These are phyloP conservation scores for Zizania latifolia DNA, from an alignment of 176 grass and related monocot species.

Conservation along the genomic window DNA sequence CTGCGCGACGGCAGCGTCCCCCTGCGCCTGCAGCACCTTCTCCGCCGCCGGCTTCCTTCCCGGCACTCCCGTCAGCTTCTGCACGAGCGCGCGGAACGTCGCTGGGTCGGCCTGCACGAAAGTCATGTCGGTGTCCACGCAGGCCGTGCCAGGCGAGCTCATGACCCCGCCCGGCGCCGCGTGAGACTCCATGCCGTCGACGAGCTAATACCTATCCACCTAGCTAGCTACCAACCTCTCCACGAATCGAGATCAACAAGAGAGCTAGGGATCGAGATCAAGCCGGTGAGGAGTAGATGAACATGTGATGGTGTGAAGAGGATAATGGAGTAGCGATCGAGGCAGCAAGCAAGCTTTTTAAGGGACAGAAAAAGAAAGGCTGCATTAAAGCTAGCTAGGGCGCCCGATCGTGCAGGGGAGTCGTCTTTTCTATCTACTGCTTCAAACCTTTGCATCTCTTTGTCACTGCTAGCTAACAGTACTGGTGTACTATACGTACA, in stretches of 20 bases:
- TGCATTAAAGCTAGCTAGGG: conserved; percentile 37
- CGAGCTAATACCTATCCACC: no score
- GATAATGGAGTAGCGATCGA: not conserved
- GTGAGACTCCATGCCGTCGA: conserved; percentile 16
- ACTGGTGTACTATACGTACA: not conserved
- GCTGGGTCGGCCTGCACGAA: conserved; percentile 66
- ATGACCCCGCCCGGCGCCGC: not conserved
- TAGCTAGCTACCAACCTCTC: not conserved
- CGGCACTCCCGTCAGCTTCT: conserved; percentile 57
- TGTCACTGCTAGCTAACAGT: not conserved
- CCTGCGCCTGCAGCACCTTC: no score
- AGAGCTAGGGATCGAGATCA: no score
- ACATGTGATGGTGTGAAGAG: not conserved
- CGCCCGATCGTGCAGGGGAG: conserved; percentile 19
- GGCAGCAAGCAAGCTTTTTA: conserved; percentile 27
- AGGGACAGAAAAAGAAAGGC: conserved; percentile 40
- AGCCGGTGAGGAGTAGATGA: not conserved
- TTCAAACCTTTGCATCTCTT: conserved; percentile 30
- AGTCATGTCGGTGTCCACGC: conserved; percentile 43
- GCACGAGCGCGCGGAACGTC: conserved; percentile 66
- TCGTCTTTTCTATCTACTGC: conserved; percentile 12
- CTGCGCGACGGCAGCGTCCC: not conserved
- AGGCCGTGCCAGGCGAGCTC: not conserved
- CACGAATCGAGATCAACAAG: not conserved
- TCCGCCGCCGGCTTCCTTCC: not conserved